phyloP scores from a whole-genome alignment of 2,329 filamentous ascomycete species.

The Penicillium corylophilum region DNA sequence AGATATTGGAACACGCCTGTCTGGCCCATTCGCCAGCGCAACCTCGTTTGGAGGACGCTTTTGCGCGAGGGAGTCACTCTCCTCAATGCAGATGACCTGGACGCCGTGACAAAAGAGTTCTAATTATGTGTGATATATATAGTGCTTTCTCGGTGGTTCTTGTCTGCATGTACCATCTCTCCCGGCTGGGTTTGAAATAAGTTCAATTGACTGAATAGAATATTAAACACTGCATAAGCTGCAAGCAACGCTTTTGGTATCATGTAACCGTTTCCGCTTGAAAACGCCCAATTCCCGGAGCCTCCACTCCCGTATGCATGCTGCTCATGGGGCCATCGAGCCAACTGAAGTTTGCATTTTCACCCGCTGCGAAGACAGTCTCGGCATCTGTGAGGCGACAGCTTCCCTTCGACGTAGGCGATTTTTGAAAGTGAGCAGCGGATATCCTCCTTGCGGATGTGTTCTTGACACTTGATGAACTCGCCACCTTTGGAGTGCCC shows the following conservation, averaged over 20 bases:
- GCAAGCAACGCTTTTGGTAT: neutral
- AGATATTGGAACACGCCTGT: constrained; percentile 64
- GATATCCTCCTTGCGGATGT: constrained; percentile 12
- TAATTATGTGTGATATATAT: constrained; percentile 11
- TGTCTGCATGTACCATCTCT: neutral
- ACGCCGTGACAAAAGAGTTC: constrained; percentile 47
- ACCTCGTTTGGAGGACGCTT: constrained; percentile 59
- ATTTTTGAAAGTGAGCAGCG: constrained; percentile 13
- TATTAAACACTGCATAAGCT: neutral
- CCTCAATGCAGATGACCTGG: constrained; percentile 64
- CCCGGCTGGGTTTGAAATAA: no score
- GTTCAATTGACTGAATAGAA: neutral
- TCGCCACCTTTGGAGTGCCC: constrained; percentile 17
- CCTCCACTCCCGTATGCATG: neutral
- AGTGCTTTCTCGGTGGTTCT: neutral
- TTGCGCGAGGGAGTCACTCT: constrained; percentile 59
- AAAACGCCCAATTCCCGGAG: neutral
- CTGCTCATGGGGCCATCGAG: neutral
- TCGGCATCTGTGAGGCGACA: constrained; percentile 15
- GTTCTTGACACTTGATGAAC: constrained; percentile 16
- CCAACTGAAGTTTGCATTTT: neutral
- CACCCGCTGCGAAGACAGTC: constrained; percentile 10
- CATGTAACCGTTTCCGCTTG: neutral
- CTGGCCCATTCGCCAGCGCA: constrained; percentile 59
- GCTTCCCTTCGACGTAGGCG: constrained; percentile 8